A percentile compares a stretch with the other conserved stretches of the same genome.
Evolutionary conservation across 2,329 filamentous ascomycete species (phyloP).

Genomic region (Tricladium varicosporioides): DNA sequence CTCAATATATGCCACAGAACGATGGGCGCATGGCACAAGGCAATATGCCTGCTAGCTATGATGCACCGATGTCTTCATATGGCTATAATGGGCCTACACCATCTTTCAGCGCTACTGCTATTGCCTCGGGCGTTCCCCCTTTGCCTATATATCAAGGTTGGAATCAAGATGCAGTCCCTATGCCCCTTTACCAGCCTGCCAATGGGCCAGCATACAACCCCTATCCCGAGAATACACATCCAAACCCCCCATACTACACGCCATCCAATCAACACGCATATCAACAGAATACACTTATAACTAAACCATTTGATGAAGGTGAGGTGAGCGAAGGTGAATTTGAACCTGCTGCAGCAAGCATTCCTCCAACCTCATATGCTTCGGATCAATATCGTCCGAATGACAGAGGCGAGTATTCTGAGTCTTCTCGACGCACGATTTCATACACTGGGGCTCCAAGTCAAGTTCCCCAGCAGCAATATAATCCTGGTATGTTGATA

Average conservation of each 20-base stretch:
- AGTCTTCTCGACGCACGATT: conserved; percentile 24
- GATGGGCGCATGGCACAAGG: conserved; percentile 22
- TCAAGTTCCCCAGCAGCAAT: conserved; percentile 18
- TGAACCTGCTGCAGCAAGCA: conserved; percentile 43
- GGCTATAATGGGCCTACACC: conserved; percentile 29
- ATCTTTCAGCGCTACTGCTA: conserved; percentile 25
- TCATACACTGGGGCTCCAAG: conserved; percentile 19
- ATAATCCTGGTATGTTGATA: conserved; percentile 21
- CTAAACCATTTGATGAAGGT: conserved; percentile 59
- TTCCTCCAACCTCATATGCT: conserved; percentile 15
- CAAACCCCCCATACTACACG: conserved; percentile 22
- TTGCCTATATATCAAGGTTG: conserved; percentile 33
- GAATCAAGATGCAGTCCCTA: conserved; percentile 29
- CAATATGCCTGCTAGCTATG: conserved; percentile 26
- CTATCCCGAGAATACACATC: conserved; percentile 18
- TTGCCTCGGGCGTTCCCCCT: conserved; percentile 28
- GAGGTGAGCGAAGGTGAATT: conserved; percentile 71
- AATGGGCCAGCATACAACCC: conserved; percentile 16
- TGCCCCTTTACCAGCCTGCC: conserved; percentile 24
- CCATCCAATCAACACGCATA: conserved; percentile 21
- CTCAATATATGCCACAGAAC: conserved; percentile 27
- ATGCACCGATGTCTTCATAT: conserved; percentile 27
- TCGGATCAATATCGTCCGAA: conserved; percentile 32
- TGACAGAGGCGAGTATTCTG: conserved; percentile 22
- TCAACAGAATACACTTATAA: conserved; percentile 18